Percentiles rank a stretch among this genome's conserved stretches.
These are phyloP conservation scores for Globisporangium solare DNA, from an alignment of 352 stramenopile genomes.

Conservation along the genomic window DNA sequence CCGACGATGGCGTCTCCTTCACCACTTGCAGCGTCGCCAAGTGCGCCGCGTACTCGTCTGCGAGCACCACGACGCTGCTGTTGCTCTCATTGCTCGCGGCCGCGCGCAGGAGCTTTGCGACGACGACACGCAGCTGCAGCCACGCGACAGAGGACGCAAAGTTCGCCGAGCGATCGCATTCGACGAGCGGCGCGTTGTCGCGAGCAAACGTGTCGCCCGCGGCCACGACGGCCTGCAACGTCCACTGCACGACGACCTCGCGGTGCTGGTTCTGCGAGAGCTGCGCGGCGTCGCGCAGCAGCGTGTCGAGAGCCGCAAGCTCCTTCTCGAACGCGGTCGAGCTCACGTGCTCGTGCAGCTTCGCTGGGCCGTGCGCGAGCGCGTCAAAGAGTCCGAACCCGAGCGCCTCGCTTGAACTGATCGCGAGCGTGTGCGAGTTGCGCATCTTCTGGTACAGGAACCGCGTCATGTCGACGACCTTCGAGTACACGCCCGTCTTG, in stretches of 20 bases:
- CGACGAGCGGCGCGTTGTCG: slow-evolving; percentile 34
- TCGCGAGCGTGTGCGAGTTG: slow-evolving; percentile 68
- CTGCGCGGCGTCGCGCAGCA: slow-evolving; percentile 23
- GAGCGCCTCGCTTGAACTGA: slow-evolving; percentile 50
- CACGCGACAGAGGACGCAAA: slow-evolving; percentile 40
- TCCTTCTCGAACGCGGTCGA: slow-evolving; percentile 36
- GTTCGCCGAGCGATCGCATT: slow-evolving; percentile 68
- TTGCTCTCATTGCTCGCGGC: slow-evolving; percentile 25
- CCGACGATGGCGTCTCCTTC: background rate
- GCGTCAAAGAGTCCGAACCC: slow-evolving; percentile 57
- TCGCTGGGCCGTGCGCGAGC: slow-evolving; percentile 27
- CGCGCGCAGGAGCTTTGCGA: slow-evolving; percentile 44
- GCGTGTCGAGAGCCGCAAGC: slow-evolving; percentile 32
- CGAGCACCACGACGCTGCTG: slow-evolving; percentile 16
- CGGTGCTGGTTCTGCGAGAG: slow-evolving; percentile 80
- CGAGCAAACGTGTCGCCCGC: slow-evolving; percentile 35
- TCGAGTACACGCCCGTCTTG: slow-evolving; percentile 79
- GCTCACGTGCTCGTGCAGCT: slow-evolving; percentile 44
- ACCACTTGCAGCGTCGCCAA: slow-evolving; percentile 18
- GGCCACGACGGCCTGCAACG: slow-evolving; percentile 25
- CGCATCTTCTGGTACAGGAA: slow-evolving; percentile 76
- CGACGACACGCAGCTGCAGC: slow-evolving; percentile 54
- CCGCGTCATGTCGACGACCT: slow-evolving; percentile 77
- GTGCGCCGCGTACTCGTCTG: slow-evolving; percentile 26
- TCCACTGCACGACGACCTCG: slow-evolving; percentile 75